phyloP scores from a whole-genome alignment of 2,329 filamentous ascomycete species.

The Claviceps digitariae region DNA sequence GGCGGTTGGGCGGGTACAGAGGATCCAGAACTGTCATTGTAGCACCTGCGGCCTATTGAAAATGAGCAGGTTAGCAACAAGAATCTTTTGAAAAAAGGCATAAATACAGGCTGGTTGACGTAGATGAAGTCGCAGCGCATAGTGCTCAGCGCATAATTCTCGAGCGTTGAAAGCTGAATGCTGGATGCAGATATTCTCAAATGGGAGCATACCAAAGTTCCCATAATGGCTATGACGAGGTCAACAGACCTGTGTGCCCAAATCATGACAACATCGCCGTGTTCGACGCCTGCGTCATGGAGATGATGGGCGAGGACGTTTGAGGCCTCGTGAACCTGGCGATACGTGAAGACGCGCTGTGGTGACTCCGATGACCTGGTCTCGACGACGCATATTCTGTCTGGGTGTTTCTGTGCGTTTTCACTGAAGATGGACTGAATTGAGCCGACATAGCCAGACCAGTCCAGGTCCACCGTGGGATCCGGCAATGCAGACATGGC shows the following conservation, averaged over 20 bases:
- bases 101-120: too few relatives aligned
- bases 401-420: constrained; percentile 56
- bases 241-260: constrained; percentile 69
- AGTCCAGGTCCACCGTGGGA: constrained; percentile 53
- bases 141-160: background rate
- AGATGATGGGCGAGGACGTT: constrained; percentile 73
- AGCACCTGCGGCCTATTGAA: constrained; percentile 37
- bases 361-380: constrained; percentile 30
- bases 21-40: constrained; percentile 63
- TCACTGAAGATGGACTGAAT: constrained; percentile 58
- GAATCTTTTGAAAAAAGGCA: background rate
- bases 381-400: constrained; percentile 37
- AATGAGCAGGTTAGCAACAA: constrained; percentile 18
- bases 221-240: constrained; percentile 60
- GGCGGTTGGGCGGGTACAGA: constrained; percentile 16
- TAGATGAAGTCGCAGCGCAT: background rate
- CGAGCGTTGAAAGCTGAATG: background rate
- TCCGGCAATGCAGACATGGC: constrained; percentile 34
- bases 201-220: constrained; percentile 30
- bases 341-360: constrained; percentile 63
- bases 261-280: constrained; percentile 87
- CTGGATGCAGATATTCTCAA: background rate
- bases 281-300: constrained; percentile 54
- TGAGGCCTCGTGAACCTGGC: constrained; percentile 73
- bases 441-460: constrained; percentile 47